A percentile compares a stretch with the other conserved stretches of the same genome.
These are phyloP conservation scores for Forsythia suspensa DNA, from an alignment of 257 asterid species.

Conservation along the genomic window DNA sequence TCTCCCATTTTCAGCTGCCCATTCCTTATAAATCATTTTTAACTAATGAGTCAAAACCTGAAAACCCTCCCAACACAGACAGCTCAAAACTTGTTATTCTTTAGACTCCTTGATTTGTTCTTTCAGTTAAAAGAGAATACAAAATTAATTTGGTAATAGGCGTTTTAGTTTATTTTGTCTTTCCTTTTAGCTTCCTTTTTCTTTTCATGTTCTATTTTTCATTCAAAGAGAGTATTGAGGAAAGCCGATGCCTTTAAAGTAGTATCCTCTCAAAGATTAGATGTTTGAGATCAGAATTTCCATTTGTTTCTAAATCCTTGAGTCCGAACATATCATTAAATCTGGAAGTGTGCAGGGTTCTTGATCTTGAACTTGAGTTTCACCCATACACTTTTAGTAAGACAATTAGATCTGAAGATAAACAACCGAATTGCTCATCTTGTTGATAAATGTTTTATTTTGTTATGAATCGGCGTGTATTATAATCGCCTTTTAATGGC, in stretches of 20 bases:
- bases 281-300: not conserved
- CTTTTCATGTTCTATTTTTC: not conserved
- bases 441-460: not conserved
- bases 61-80: not conserved
- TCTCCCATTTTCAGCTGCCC: not conserved
- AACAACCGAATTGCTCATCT: not conserved
- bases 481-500: not conserved
- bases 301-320: not conserved
- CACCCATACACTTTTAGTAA: not conserved
- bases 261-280: not conserved
- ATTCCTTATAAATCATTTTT: not conserved
- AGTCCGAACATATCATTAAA: not conserved
- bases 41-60: not conserved
- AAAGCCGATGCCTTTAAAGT: not conserved
- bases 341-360: not conserved
- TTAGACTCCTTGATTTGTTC: not conserved
- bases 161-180: not conserved
- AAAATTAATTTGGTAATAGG: not conserved
- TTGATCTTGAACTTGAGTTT: not conserved
- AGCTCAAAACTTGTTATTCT: not conserved
- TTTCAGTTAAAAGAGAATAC: not conserved
- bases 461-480: too few relatives aligned
- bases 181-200: not conserved
- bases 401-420: not conserved
- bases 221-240: not conserved